A percentile compares a stretch with the other conserved stretches of the same genome.
Evolutionary conservation across 2,329 filamentous ascomycete genomes (phyloP).

Genomic region (Sporothrix dimorphospora): DNA sequence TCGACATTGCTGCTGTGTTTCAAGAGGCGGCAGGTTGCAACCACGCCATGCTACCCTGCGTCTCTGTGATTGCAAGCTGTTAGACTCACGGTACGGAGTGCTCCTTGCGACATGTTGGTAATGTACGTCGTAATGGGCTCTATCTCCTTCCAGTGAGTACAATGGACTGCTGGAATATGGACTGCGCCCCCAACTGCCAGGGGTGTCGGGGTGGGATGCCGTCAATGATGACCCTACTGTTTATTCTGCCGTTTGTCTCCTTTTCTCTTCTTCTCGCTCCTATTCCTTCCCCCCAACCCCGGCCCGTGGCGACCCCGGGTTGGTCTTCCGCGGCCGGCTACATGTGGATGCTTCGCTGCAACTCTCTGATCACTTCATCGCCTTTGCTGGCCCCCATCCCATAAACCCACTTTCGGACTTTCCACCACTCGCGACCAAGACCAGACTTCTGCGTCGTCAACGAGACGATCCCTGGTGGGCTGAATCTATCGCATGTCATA

Average conservation of each 20-base stretch:
- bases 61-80: neutral
- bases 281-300: neutral
- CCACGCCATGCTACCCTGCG: neutral
- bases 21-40: neutral
- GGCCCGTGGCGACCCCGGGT: conserved; percentile 3
- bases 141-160: too few relatives aligned
- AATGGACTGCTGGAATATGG: too few relatives aligned
- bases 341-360: neutral
- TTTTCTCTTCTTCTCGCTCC: neutral
- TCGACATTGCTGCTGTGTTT: neutral
- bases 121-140: too few relatives aligned
- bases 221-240: neutral
- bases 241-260: neutral
- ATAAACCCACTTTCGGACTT: neutral
- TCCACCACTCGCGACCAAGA: neutral
- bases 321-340: neutral
- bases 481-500: neutral
- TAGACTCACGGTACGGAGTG: neutral
- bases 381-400: neutral
- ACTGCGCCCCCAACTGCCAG: neutral
- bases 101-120: neutral
- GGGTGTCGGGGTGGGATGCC: neutral
- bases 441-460: neutral
- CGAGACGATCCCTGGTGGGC: neutral
- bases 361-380: neutral